Base-by-base conservation (phyloP, 768 basidiomycete species). In the Collybiopsis luxurians region DNA sequence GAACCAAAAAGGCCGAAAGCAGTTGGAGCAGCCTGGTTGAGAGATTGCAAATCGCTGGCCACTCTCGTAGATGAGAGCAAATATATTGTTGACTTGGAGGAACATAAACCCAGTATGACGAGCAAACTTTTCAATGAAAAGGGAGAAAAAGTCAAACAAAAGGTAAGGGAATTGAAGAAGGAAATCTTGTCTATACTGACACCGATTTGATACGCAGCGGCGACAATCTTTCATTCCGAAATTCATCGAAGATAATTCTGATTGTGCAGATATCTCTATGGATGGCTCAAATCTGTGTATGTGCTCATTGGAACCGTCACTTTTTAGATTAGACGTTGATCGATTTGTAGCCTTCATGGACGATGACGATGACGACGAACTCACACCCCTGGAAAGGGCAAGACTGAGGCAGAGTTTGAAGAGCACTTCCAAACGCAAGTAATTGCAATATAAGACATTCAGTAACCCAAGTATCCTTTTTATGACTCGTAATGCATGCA, bases 21-120 rank as follows among this genome's bases (percentile, higher is more conserved):
- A 15, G 88, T 96, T 15, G 89, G 91, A 7, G 90, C 94, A 61
- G 87, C 84, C 17, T 95, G 93, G 93, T 89, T 95, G 4, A 89
- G 94, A 2, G 86, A 91, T 64, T 95, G 92, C 61, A 87, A 92
- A 94, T 63, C 81, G 85, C 60, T 77, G 79, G 44, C 69, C 69
- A 38, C 80, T 71, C 44, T 81, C 89, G 17, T 51, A 2, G 89
- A 87, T 23, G 92, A 92, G 66, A 68, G 73, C 3, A 78, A 73
- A 43, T 90, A 84, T 65, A 70, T 85, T 30, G 78, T 93, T 51
- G 84, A 90, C 63, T 71, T 92, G 2, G 84, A 83, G 19, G 75
- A 70, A 21, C 65, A 75, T 51, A 84, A 86, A 53, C 75, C 88
- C 23, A 81, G 81, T 3, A 84, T 85, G 19, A 75, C 71, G 24